Evolutionary conservation across 2,329 filamentous ascomycete species (phyloP).

Genomic region (Karstenula rhodostoma): DNA sequence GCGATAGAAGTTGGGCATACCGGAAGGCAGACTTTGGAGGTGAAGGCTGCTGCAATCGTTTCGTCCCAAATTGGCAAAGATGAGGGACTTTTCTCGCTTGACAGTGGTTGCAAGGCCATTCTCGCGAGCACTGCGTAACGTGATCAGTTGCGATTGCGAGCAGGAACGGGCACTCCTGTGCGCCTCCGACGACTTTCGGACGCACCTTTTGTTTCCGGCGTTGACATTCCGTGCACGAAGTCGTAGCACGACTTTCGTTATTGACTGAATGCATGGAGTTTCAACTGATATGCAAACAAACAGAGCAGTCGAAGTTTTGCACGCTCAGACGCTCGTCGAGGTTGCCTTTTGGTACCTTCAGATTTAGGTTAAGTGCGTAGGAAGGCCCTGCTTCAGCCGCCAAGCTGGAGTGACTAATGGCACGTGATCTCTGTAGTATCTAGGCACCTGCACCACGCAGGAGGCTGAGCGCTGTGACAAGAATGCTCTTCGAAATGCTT

Average conservation of each 20-base stretch:
- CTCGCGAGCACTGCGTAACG: constrained; percentile 54
- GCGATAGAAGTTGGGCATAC: constrained; percentile 24
- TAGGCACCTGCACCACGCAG: neutral
- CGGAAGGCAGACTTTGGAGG: constrained; percentile 24
- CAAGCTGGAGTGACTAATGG: constrained; percentile 2
- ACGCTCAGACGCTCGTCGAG: constrained; percentile 1
- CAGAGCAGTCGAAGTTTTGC: neutral
- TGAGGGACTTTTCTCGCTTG: constrained; percentile 58
- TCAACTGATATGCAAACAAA: neutral
- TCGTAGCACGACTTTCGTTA: constrained; percentile 36
- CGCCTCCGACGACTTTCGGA: constrained; percentile 15
- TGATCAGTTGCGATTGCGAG: constrained; percentile 25
- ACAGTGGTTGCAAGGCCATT: constrained; percentile 63
- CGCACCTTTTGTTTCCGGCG: constrained; percentile 61
- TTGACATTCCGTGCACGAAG: constrained; percentile 59
- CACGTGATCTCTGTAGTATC: neutral
- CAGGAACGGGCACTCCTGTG: constrained; percentile 9
- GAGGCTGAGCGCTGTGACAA: neutral
- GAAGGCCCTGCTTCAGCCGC: neutral
- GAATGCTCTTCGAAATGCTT: neutral
- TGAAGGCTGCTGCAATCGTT: constrained; percentile 38
- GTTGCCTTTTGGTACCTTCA: neutral
- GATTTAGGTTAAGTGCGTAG: constrained; percentile 13
- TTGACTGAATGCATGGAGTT: constrained; percentile 28
- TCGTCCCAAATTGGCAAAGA: constrained; percentile 56